Conservation (phyloP, 805 yeast species). For the Lipomyces yamadae region DNA sequence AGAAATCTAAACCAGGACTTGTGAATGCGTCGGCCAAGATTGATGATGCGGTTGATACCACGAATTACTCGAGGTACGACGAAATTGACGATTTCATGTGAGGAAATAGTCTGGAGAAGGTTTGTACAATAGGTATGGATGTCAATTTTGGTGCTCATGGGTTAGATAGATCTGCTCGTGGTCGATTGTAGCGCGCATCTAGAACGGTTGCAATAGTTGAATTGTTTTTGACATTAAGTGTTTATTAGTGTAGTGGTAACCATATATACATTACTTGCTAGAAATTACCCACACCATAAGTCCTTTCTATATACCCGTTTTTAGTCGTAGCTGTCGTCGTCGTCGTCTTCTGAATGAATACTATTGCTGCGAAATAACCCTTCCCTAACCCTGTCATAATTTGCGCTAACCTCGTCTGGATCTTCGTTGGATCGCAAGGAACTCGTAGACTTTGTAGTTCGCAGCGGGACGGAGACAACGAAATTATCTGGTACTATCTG, state of each 20-base stretch:
- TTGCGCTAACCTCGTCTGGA: neutral
- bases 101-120: neutral
- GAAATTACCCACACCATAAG: neutral
- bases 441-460: conserved; percentile 10
- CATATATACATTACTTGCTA: neutral
- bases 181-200: neutral
- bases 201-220: neutral
- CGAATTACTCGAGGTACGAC: conserved; percentile 51
- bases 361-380: neutral
- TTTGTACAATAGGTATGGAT: conserved; percentile 1
- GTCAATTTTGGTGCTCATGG: neutral
- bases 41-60: conserved; percentile 60
- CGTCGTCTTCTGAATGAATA: neutral
- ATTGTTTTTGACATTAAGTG: neutral
- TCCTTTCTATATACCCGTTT: neutral
- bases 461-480: conserved; percentile 32
- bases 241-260: neutral
- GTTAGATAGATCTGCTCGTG: neutral
- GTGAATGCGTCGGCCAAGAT: conserved; percentile 69
- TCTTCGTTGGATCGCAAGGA: neutral
- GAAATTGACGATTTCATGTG: conserved; percentile 53
- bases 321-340: neutral
- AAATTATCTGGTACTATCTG: conserved; percentile 32
- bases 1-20: conserved; percentile 90
- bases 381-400: neutral